Evolutionary conservation across 179 eudicot genomes (phyloP).

Genomic region (Actinidia chinensis): DNA sequence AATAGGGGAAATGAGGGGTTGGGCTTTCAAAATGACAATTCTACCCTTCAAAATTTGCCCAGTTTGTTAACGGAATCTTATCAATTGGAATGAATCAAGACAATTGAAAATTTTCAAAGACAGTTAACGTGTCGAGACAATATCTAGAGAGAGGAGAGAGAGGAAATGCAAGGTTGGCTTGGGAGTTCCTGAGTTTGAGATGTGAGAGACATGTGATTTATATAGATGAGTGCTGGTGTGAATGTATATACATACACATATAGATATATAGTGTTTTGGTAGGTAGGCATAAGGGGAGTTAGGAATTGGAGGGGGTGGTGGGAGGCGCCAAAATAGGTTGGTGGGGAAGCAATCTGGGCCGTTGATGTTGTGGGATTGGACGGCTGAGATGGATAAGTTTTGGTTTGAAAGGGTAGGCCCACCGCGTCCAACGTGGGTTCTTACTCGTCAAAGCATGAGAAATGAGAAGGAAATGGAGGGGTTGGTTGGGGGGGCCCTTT

Average conservation of each 20-base stretch:
- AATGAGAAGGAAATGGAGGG: not conserved
- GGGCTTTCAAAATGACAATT: too few species aligned
- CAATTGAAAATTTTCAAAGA: too few species aligned
- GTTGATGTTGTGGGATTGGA: not conserved
- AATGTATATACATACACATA: not conserved
- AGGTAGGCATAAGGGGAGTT: constrained; percentile 11
- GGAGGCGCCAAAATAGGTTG: constrained; percentile 2
- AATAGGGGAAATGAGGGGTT: not conserved
- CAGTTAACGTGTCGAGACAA: not conserved
- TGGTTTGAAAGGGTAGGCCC: not conserved
- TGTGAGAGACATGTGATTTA: not conserved
- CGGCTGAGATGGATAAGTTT: not conserved
- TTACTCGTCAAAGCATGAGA: constrained; percentile 11
- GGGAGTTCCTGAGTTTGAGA: not conserved
- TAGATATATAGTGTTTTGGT: not conserved
- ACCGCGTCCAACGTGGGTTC: not conserved
- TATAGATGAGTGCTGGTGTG: not conserved
- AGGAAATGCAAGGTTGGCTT: constrained; percentile 4
- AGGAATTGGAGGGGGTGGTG: not conserved
- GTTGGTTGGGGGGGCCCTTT: not conserved
- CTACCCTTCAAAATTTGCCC: too few species aligned
- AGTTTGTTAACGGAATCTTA: too few species aligned
- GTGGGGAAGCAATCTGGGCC: not conserved
- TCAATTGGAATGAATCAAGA: too few species aligned
- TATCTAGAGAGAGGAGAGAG: not conserved